Evolutionary conservation across 768 basidiomycete species (phyloP).

Genomic region (Psilocybe sp.): DNA sequence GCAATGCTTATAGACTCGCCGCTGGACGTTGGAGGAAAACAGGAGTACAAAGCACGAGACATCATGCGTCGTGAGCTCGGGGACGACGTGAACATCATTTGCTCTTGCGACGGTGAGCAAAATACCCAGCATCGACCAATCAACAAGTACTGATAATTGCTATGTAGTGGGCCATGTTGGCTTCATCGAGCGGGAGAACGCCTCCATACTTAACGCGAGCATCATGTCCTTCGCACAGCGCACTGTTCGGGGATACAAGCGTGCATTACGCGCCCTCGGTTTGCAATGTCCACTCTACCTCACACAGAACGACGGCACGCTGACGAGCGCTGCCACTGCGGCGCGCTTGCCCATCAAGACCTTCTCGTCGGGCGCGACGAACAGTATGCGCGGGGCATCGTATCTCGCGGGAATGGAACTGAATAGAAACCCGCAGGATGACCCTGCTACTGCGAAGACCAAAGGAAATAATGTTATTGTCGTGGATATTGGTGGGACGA

Average conservation of each 20-base stretch:
- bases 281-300: constrained; percentile 50
- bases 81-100: constrained; percentile 43
- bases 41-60: constrained; percentile 29
- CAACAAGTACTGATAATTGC: background rate
- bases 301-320: constrained; percentile 57
- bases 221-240: constrained; percentile 55
- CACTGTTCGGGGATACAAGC: constrained; percentile 53
- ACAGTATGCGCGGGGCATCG: constrained; percentile 68
- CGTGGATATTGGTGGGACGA: constrained; percentile 65
- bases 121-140: background rate
- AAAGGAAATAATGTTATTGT: constrained; percentile 40
- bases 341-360: constrained; percentile 61
- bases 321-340: constrained; percentile 47
- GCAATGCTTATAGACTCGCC: constrained; percentile 22
- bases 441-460: constrained; percentile 3
- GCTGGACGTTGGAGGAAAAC: constrained; percentile 27
- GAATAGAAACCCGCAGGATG: constrained; percentile 1
- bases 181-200: constrained; percentile 65
- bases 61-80: constrained; percentile 31
- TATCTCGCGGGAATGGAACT: constrained; percentile 45
- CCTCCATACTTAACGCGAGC: constrained; percentile 65
- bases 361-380: constrained; percentile 60
- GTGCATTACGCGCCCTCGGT: constrained; percentile 44
- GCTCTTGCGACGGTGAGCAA: constrained; percentile 43
- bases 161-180: constrained; percentile 49